Percentiles rank a stretch among this genome's conserved stretches.
Evolutionary conservation across 2,329 filamentous ascomycete species (phyloP).

Genomic region (Arthrobotrys sphaeroides): DNA sequence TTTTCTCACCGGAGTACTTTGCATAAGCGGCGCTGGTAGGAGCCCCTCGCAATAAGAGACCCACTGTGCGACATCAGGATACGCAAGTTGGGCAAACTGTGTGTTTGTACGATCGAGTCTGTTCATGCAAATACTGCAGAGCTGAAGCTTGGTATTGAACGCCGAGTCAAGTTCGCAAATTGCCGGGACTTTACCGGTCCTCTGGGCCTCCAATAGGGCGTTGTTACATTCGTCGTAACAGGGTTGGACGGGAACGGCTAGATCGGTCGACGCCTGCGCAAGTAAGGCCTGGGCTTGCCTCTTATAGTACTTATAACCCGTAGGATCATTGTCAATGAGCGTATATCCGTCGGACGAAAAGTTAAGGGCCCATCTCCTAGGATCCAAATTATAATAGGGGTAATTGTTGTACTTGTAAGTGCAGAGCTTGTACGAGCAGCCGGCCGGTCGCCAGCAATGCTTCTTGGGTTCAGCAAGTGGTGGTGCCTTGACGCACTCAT

Average conservation of each 20-base stretch:
- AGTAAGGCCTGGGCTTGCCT: constrained; percentile 47
- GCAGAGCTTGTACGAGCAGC: constrained; percentile 40
- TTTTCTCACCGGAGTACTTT: constrained; percentile 42
- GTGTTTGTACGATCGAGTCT: constrained; percentile 33
- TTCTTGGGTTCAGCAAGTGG: constrained; percentile 27
- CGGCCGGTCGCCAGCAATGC: constrained; percentile 1
- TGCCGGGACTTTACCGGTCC: constrained; percentile 45
- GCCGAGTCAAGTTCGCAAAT: constrained; percentile 35
- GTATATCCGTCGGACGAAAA: constrained; percentile 30
- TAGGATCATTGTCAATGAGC: constrained; percentile 5
- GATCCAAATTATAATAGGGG: constrained; percentile 46
- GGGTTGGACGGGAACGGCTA: constrained; percentile 42
- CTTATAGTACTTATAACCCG: constrained; percentile 24
- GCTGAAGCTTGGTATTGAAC: constrained; percentile 47
- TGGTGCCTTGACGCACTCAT: constrained; percentile 41
- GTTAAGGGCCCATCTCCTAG: constrained; percentile 42
- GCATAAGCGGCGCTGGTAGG: constrained; percentile 40
- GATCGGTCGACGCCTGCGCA: constrained; percentile 33
- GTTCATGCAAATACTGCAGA: constrained; percentile 38
- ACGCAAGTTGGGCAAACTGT: constrained; percentile 42
- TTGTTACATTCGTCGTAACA: constrained; percentile 44
- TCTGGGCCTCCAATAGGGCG: constrained; percentile 38
- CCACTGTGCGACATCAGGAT: constrained; percentile 50
- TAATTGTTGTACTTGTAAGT: constrained; percentile 24
- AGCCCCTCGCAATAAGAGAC: constrained; percentile 50